Base-by-base conservation (phyloP, 768 basidiomycete species). In the Calocybe gangraenosa region DNA sequence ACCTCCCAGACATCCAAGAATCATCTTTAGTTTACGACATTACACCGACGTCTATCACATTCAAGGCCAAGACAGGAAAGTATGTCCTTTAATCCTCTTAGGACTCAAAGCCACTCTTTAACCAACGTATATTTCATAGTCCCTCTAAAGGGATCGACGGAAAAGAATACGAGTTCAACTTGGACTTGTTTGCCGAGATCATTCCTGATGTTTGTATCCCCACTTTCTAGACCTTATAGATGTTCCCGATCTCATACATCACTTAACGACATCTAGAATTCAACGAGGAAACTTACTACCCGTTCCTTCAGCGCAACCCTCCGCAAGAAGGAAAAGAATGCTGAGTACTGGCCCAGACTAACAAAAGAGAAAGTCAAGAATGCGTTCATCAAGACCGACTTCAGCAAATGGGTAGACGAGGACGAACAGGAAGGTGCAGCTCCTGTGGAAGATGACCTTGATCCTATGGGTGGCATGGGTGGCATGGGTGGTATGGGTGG, bases 371-470 rank as follows among this genome's bases (percentile, higher is more conserved):
- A 92, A 65, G 59, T 78, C 49, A 89, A 78, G 66, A 81, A 75
- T 40, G 71, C 82, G 46, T 94, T 80, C 68, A 70, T 97, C 65
- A 97, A 96, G 77, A 96, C 92, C 36, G 91, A 97, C 65, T 97
- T 97, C 64, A 73, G 73, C 53, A 95, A 89, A 70, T 97, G 93
- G 93, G 86, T 87, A 33, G 94, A 97, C 59, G 94, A 97, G 70
- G 95, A 97, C 61, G 94, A 98, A 63, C 95, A 97, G 68, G 87
- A 89, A 32, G 86, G 74, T 40, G 76, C 66, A 18, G 54, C 64
- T 1, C 59, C 51, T 7, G 47, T 69, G n/a, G 61, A 65, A 2
- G 74, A 71, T 8, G 79, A 82, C 2, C 69, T 67, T 13, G 66
- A 71, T 44, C 71, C 69, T 42, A 69, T 75, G 59, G 65, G 67